A percentile compares a stretch with the other conserved stretches of the same genome.
These are phyloP conservation scores for Colletotrichum ledebouriae DNA, from an alignment of 2,329 filamentous ascomycete genomes.

Conservation along the genomic window DNA sequence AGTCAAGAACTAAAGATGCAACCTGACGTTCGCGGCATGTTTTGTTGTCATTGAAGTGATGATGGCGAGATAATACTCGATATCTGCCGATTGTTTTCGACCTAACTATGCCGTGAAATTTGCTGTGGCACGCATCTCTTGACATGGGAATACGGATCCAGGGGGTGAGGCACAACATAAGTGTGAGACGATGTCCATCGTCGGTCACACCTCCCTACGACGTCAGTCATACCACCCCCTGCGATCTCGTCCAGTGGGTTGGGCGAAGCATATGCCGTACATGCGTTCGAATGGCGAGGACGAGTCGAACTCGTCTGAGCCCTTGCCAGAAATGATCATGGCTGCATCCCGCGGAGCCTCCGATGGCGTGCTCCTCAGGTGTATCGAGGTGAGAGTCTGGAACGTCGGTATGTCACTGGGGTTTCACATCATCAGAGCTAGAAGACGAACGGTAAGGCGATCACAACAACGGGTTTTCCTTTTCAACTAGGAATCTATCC, in stretches of 20 bases:
- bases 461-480: neutral
- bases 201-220: neutral
- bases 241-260: neutral
- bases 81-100: too few species aligned
- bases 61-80: too few species aligned
- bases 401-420: too few species aligned
- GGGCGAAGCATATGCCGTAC: neutral
- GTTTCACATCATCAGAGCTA: too few species aligned
- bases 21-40: too few species aligned
- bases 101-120: neutral
- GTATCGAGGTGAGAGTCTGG: neutral
- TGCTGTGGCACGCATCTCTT: neutral
- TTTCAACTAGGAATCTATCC: neutral
- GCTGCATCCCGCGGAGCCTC: neutral
- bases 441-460: too few species aligned
- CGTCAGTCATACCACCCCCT: slow-evolving; percentile 1
- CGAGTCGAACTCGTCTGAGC: neutral
- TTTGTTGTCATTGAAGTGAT: too few species aligned
- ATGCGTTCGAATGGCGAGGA: neutral
- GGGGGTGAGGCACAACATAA: slow-evolving; percentile 12
- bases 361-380: neutral
- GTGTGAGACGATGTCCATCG: slow-evolving; percentile 3
- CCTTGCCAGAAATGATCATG: neutral
- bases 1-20: too few species aligned
- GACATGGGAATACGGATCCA: slow-evolving; percentile 6